These are phyloP conservation scores for Clonostachys rhizophaga DNA, from an alignment of 2,329 filamentous ascomycete species.

Conservation along the genomic window DNA sequence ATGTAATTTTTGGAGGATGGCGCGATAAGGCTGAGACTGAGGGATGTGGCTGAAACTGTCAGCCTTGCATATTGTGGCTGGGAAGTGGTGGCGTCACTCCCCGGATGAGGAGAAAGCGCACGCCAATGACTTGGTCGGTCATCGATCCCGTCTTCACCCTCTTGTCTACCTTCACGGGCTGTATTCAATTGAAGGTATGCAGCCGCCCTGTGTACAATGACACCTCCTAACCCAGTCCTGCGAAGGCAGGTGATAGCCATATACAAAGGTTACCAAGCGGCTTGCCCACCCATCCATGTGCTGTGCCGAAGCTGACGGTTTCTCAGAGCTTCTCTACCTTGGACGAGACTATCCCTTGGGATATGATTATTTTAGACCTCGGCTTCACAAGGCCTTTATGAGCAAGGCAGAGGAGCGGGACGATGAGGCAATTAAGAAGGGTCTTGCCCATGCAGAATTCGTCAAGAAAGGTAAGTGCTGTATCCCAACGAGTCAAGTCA, in stretches of 20 bases:
- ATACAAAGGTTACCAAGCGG: conserved; percentile 64
- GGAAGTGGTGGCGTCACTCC: neutral
- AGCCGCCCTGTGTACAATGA: conserved; percentile 10
- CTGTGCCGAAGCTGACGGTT: neutral
- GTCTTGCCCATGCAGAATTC: conserved; percentile 75
- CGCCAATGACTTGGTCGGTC: too few species aligned
- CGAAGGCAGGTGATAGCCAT: conserved; percentile 76
- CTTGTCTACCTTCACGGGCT: too few species aligned
- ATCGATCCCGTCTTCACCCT: too few species aligned
- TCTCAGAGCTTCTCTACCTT: conserved; percentile 75
- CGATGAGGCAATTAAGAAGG: conserved; percentile 69
- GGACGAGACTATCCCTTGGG: conserved; percentile 85
- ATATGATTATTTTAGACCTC: conserved; percentile 71
- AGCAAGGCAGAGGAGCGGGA: conserved; percentile 66
- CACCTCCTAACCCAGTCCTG: conserved; percentile 46
- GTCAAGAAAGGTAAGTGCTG: conserved; percentile 81
- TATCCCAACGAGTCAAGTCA: neutral
- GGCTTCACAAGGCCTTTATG: conserved; percentile 82
- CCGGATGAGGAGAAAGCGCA: too few species aligned
- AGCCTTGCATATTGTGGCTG: neutral
- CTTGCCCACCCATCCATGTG: neutral
- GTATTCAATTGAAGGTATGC: too few species aligned
- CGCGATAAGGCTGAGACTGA: neutral
- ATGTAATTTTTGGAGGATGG: neutral
- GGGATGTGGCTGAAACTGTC: neutral